Base-by-base conservation (phyloP, 2,329 filamentous ascomycete species). In the Zasmidium citrigriseum region DNA sequence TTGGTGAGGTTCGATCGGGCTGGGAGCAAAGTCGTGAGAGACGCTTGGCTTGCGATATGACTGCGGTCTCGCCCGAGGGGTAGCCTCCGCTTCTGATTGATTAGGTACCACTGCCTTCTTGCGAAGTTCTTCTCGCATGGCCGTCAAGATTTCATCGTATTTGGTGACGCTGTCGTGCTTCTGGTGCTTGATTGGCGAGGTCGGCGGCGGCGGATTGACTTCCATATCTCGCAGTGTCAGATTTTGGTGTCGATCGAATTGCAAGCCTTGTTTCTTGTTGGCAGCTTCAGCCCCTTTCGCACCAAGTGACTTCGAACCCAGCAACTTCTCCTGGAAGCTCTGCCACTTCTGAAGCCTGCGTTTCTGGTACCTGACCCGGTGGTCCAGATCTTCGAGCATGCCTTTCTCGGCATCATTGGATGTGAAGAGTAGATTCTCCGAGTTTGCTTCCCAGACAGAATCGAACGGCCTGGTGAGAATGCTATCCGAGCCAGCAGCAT, bases 331-430 rank as follows among this genome's bases (percentile, higher is more conserved):
- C 79, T 78, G 76, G 61, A 91, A 91, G n/a, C 79, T 80, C 65
- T 88, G 83, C 92, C 91, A 96, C 71, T 83, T 86, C 53, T 84
- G 80, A 24, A 96, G 73, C 41, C 91, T 84, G 46, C 83, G 81
- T 54, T 83, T 83, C 66, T 96, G 91, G 5, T 82, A 77, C 46
- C 80, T 77, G 0, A 95, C 84, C 14, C 90, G 83, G 20, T 75
- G 74, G 54, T 93, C 88, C 4, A 97, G 76, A 68, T 92, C 87
- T 61, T 89, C 83, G 20, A 96, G 69, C 1, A 92, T 74, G 0
- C 86, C 84, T 5, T 71, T 68, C 9, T 77, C 71, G 3, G 71
- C 68, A 11, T 80, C 78, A 55, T 87, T 83, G 9, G 81, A 16
- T 78, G 72, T 54, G 87, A 72, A 57, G 4, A 60, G 46, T 12